Base-by-base conservation (phyloP, 1,139 yeast species). In the Debaryomyces robertsiae region DNA sequence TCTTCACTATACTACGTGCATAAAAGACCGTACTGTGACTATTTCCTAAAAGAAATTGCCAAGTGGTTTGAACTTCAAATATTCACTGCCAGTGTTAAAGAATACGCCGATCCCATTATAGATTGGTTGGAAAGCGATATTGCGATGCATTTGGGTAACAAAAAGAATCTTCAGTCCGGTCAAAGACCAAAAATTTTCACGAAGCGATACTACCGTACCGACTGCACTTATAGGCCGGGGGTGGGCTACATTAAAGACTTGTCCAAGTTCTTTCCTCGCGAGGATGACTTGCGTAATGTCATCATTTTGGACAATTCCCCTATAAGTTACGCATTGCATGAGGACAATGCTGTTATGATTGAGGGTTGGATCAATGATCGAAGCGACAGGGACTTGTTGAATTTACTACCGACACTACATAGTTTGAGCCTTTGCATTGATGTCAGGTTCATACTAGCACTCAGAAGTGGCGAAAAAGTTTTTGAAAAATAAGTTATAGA, bases 321-420 rank as follows among this genome's bases (percentile, higher is more conserved):
- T 1, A 75, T 89, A 9, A 84, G 95, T 56, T 93, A 88, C 60
- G 84, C 90, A 9, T 65, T 81, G 58, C 93, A 93, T 58, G 88
- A 82, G 47, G 82, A 83, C 51, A 93, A 93, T 58, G 98, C 96
- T 1, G 82, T 93, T 27, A 82, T 85, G 67, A 89, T 93, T 15
- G 97, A 91, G 63, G 98, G 98, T 32, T 93, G 98, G 98, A 89
- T 93, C 47, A 89, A 88, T 55, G 98, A 93, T 63, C 95, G 95
- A 15, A 79, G 84, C 33, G 98, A 93, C 58, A 74, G 83, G 18
- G 95, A 89, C 54, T 68, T 93, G 43, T 67, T 93, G 59, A 82
- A 88, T 53, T 65, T 93, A 40, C 63, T 93, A 37, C 98, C 98
- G 2, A 67, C 93, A 58, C 69, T 93, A 40, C 81, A 85, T 53